Percentiles rank a stretch among this genome's conserved stretches.
Evolutionary conservation across 2,329 filamentous ascomycete genomes (phyloP).

Genomic region (Allantophomopsis cytisporea): DNA sequence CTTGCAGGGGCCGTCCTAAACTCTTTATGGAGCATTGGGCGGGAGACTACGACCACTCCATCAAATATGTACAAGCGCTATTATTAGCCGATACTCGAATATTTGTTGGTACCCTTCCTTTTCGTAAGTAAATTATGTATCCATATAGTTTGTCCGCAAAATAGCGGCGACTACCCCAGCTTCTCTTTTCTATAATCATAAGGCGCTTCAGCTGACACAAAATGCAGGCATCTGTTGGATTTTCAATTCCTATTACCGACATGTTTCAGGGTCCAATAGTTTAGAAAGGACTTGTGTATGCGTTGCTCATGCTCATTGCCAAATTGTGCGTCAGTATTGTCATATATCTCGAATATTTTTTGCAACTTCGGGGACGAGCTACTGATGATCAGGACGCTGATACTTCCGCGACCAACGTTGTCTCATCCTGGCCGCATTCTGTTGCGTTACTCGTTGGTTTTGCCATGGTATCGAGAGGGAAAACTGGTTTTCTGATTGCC

Average conservation of each 20-base stretch:
- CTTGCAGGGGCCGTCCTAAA: conserved; percentile 30
- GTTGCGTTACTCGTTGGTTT: conserved; percentile 7
- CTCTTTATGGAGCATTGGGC: conserved; percentile 23
- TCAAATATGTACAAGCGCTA: conserved; percentile 13
- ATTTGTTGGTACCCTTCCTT: conserved; percentile 42
- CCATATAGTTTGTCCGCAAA: not conserved
- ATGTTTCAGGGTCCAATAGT: conserved; percentile 52
- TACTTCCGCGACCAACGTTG: too few species aligned
- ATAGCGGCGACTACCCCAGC: not conserved
- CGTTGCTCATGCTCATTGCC: conserved; percentile 51
- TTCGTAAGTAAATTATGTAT: conserved; percentile 32
- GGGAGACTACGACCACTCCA: not conserved
- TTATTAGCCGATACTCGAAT: conserved; percentile 15
- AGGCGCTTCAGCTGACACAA: too few species aligned
- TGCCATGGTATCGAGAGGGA: conserved; percentile 65
- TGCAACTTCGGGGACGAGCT: not conserved
- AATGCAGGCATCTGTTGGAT: conserved; percentile 48
- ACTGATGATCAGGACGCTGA: conserved; percentile 1
- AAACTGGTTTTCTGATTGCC: conserved; percentile 68
- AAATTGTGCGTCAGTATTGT: conserved; percentile 43
- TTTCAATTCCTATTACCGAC: conserved; percentile 60
- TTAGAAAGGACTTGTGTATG: conserved; percentile 64
- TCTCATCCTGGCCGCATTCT: conserved; percentile 7
- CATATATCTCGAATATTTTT: conserved; percentile 9
- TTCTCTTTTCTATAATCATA: too few species aligned